These are phyloP conservation scores for Irpex lacteus DNA, from an alignment of 1,284 basidiomycete species.

Conservation along the genomic window DNA sequence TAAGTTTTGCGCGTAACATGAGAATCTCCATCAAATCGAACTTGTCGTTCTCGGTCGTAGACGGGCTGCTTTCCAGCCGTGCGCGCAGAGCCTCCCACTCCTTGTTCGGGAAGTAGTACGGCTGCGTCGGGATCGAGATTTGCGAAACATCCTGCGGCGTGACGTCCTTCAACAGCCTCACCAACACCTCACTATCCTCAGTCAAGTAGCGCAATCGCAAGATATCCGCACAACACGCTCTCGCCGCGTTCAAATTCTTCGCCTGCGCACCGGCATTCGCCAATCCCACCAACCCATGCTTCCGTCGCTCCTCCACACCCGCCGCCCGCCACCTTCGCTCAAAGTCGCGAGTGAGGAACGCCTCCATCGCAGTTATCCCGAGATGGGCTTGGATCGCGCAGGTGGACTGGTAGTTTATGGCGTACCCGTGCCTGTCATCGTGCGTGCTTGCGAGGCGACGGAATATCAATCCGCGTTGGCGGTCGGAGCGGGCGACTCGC, in stretches of 20 bases:
- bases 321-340: not conserved
- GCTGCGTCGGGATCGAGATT: not conserved
- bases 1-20: not conserved
- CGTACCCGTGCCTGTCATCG: not conserved
- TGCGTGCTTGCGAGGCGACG: not conserved
- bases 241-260: not conserved
- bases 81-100: not conserved
- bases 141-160: not conserved
- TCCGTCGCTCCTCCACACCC: not conserved
- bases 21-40: not conserved
- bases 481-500: not conserved
- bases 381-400: not conserved
- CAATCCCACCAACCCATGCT: not conserved
- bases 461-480: not conserved
- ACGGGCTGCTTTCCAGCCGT: not conserved
- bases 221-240: not conserved
- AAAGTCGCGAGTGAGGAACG: not conserved
- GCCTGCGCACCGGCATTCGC: not conserved
- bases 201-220: not conserved
- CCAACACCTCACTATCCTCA: not conserved
- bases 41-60: not conserved
- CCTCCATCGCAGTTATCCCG: not conserved
- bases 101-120: not conserved
- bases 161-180: not conserved
- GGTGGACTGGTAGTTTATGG: not conserved